Base-by-base conservation (phyloP, 352 stramenopile species). In the Globisporangium mamillatum region DNA sequence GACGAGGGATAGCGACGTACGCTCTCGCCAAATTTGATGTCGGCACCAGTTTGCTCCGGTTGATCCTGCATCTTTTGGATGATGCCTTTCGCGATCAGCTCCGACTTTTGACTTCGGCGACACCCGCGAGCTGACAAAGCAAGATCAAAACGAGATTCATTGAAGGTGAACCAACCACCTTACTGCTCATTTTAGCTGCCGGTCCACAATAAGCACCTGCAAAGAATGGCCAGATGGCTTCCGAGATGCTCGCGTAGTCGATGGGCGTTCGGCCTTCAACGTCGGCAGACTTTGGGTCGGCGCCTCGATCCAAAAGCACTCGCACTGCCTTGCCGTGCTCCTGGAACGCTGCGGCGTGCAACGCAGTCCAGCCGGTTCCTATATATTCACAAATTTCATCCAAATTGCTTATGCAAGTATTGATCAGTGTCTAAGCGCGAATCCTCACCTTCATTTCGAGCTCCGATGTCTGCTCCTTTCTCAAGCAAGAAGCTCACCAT, bases 221-320 rank as follows among this genome's bases (percentile, higher is more conserved):
- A 61, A 91, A 91, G 64, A 88, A 88, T 4, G 80, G 66, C 81
- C 82, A 91, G 68, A 89, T 89, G 4, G 82, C 82, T 64, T 91
- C 82, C 16, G 82, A 91, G 60, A 91, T 89, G 55, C 82, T 91
- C 44, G 82, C 82, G 53, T 88, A 88, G 73, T 91, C 81, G 56
- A 84, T 74, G n/a, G 83, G 63, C 41, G 79, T 77, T 20, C 83
- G 76, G 3, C 76, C 81, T 38, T 88, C 81, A 8, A 58, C 55
- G 52, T 90, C 83, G 2, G 68, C 65, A 10, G 75, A 63, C 65
- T 75, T 83, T 5, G 83, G 74, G 58, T 89, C 80, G 0, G 81
- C 79, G 54, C 78, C 73, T n/a, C 80, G 72, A 18, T 72, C 75
- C 20, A 91, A 63, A 24, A 91, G 70, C 3, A 89, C 66, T 2